These are phyloP conservation scores for Alternaria gaisen DNA, from an alignment of 2,329 filamentous ascomycete genomes.

Conservation along the genomic window DNA sequence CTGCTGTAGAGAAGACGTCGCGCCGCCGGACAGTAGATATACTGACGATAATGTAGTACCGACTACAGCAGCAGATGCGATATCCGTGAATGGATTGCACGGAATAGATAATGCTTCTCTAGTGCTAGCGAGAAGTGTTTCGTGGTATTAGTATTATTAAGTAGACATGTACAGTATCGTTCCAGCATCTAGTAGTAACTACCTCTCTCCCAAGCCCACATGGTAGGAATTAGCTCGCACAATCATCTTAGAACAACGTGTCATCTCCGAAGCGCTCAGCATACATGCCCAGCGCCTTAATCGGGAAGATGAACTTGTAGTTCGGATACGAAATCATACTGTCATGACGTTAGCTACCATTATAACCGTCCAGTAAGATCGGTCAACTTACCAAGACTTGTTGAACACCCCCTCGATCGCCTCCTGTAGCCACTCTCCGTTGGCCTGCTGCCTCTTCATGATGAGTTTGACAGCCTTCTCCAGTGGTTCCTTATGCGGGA, in stretches of 20 bases:
- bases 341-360: slow-evolving; percentile 22
- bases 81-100: background rate
- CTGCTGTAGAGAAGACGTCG: background rate
- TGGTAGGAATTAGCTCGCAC: too few relatives aligned
- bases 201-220: background rate
- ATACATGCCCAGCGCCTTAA: slow-evolving; percentile 94
- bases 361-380: background rate
- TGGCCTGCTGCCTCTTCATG: slow-evolving; percentile 82
- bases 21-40: background rate
- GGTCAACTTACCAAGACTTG: slow-evolving; percentile 79
- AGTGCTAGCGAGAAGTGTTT: background rate
- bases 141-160: background rate
- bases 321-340: slow-evolving; percentile 99
- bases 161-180: background rate
- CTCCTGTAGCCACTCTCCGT: slow-evolving; percentile 95
- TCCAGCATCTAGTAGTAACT: background rate
- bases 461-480: slow-evolving; percentile 79
- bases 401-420: slow-evolving; percentile 98
- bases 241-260: slow-evolving; percentile 22
- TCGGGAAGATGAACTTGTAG: slow-evolving; percentile 96
- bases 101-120: background rate
- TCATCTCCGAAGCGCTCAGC: slow-evolving; percentile 55
- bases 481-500: slow-evolving; percentile 76
- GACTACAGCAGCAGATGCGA: background rate
- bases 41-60: background rate